These are phyloP conservation scores for Lipomyces sp. DNA, from an alignment of 805 yeast species.

Conservation along the genomic window DNA sequence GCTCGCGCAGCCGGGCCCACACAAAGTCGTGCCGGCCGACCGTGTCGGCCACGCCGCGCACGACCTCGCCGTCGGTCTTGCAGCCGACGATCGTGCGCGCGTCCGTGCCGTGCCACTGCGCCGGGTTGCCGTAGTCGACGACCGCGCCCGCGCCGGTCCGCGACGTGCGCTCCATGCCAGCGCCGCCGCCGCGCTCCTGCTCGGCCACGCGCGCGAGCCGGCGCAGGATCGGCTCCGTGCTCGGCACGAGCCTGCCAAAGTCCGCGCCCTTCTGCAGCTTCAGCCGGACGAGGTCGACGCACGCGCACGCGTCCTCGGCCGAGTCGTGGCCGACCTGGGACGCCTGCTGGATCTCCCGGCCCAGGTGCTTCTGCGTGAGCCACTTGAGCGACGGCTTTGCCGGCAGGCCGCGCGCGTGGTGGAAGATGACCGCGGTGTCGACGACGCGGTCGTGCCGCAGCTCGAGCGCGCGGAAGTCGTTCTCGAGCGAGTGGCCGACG, in stretches of 20 bases:
- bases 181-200: conserved; percentile 1
- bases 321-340: conserved; percentile 71
- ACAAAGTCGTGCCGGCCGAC: conserved; percentile 48
- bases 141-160: conserved; percentile 33
- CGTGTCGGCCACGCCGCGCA: conserved; percentile 41
- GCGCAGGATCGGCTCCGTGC: conserved; percentile 27
- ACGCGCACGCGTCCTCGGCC: conserved; percentile 76
- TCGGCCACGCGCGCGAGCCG: conserved; percentile 24
- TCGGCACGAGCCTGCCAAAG: conserved; percentile 51
- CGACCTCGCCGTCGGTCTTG: conserved; percentile 57
- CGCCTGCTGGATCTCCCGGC: conserved; percentile 55
- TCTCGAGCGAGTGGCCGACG: conserved; percentile 87
- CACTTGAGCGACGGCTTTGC: conserved; percentile 72
- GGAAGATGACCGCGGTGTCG: conserved; percentile 71
- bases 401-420: conserved; percentile 82
- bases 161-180: conserved; percentile 11
- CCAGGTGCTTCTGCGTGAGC: conserved; percentile 57
- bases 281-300: conserved; percentile 69
- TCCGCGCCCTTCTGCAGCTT: conserved; percentile 64
- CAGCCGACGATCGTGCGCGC: conserved; percentile 46
- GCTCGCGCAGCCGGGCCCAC: conserved; percentile 55
- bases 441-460: conserved; percentile 70
- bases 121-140: conserved; percentile 40
- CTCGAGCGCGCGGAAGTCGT: conserved; percentile 69
- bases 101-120: conserved; percentile 34